Conservation (phyloP, 495 filamentous ascomycete genomes). For the Daldinia decipiens region DNA sequence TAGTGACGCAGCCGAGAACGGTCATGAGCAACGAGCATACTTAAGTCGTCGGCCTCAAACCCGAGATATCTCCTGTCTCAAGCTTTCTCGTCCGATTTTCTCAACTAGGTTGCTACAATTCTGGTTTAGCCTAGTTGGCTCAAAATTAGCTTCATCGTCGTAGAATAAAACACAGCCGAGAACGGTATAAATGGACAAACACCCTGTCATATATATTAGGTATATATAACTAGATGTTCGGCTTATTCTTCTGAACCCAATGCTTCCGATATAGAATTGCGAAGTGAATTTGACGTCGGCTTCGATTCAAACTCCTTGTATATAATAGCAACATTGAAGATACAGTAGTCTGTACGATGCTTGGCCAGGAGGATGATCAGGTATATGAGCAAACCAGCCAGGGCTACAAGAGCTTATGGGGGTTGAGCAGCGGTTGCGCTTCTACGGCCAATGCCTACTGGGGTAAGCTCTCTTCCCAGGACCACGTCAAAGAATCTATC, state of each 20-base stretch:
- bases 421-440: slow-evolving; percentile 11
- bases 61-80: slow-evolving; percentile 42
- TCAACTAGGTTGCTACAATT: slow-evolving; percentile 11
- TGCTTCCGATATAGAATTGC: not conserved
- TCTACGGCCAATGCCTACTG: slow-evolving; percentile 16
- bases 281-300: not conserved
- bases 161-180: slow-evolving; percentile 20
- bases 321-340: not conserved
- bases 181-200: slow-evolving; percentile 13
- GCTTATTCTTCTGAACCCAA: not conserved
- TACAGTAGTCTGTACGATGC: slow-evolving; percentile 3
- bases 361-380: slow-evolving; percentile 14
- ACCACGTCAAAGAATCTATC: slow-evolving; percentile 4
- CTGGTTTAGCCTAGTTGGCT: slow-evolving; percentile 1
- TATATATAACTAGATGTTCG: slow-evolving; percentile 26
- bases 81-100: slow-evolving; percentile 8
- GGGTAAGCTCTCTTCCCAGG: slow-evolving; percentile 7
- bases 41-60: slow-evolving; percentile 10
- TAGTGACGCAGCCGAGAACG: slow-evolving; percentile 43
- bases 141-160: slow-evolving; percentile 5
- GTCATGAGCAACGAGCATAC: slow-evolving; percentile 7
- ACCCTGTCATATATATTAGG: slow-evolving; percentile 13
- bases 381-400: slow-evolving; percentile 12
- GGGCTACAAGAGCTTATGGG: slow-evolving; percentile 15
- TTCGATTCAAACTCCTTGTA: not conserved